phyloP scores from a whole-genome alignment of 768 basidiomycete genomes.

The Kwoniella sp. region DNA sequence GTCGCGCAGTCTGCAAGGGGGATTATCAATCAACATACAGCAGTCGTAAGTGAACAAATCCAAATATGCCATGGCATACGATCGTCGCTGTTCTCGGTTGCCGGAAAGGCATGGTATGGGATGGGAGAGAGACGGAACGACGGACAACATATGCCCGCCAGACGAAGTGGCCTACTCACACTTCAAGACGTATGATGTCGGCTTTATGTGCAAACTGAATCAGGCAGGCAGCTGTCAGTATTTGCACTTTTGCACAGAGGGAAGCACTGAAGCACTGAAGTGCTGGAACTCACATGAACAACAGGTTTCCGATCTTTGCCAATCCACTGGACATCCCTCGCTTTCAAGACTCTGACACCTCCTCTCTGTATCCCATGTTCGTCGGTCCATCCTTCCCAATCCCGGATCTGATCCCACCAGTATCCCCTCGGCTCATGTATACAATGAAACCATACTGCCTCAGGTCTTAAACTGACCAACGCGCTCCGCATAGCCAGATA shows the following conservation, averaged over 20 bases:
- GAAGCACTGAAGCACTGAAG: background rate
- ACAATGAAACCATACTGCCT: slow-evolving; percentile 53
- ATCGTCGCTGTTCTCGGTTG: too few relatives aligned
- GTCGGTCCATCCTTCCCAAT: slow-evolving; percentile 42
- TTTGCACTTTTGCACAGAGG: background rate
- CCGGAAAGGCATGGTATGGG: too few relatives aligned
- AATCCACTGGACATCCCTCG: slow-evolving; percentile 40
- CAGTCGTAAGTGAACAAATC: too few relatives aligned
- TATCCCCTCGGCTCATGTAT: slow-evolving; percentile 48
- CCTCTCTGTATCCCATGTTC: slow-evolving; percentile 28
- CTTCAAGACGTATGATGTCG: slow-evolving; percentile 49
- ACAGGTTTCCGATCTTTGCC: slow-evolving; percentile 42
- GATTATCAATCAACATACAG: too few relatives aligned
- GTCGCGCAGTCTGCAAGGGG: slow-evolving; percentile 30
- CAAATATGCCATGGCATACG: too few relatives aligned
- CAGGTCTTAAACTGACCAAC: slow-evolving; percentile 45
- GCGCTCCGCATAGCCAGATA: slow-evolving; percentile 53
- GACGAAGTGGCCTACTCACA: slow-evolving; percentile 30
- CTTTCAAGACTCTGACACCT: slow-evolving; percentile 34
- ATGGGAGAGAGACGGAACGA: background rate
- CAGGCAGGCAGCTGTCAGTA: background rate
- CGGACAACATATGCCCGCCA: background rate
- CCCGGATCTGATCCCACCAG: slow-evolving; percentile 50
- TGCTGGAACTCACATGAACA: slow-evolving; percentile 31
- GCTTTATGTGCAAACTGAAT: slow-evolving; percentile 51